Base-by-base conservation (phyloP, 306 rosid species). In the Cajanus cajan region DNA sequence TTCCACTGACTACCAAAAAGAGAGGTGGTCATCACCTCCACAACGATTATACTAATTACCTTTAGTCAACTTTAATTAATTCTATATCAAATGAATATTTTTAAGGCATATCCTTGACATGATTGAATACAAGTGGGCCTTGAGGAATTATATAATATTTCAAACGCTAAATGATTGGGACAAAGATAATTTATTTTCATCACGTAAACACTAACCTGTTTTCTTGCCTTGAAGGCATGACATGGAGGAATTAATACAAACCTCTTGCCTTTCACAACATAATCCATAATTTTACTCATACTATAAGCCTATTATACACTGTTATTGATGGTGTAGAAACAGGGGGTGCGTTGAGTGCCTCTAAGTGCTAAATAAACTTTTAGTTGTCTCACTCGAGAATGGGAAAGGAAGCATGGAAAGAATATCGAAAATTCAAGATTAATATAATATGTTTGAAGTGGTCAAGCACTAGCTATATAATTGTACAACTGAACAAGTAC, bases 51-150 rank as follows among this genome's bases (percentile, higher is more conserved):
- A 79, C 74, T 76, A 76, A 81, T 28, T 57, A 78, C 59, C 78
- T 78, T 28, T 81, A 71, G 76, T 85, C 75, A 82, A 71, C 65
- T 78, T 41, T 83, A 47, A 50, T 61, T 65, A 44, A 57, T 43
- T 4, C 15, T 18, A 63, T 18, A 48, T 13, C 7, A 19, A 31
- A 39, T 7, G 16, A 70, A 45, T n/a, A 47, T 33, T 45, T 52
- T 18, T 48, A 73, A 28, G 62, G 36, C 62, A 72, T 58, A 65
- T 71, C 80, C 73, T 68, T 14, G 33, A 51, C 73, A 81, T 78
- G 86, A 79, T 84, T 80, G 74, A 74, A 68, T 68, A 80, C 75
- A 64, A 72, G 88, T 88, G 92, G 92, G 85, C 82, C 84, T 80
- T 71, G 69, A 68, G 61, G 52, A 75, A 44, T 77, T 64, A 47